These are phyloP conservation scores for Globisporangium ultimum DNA, from an alignment of 352 stramenopile genomes.

Conservation along the genomic window DNA sequence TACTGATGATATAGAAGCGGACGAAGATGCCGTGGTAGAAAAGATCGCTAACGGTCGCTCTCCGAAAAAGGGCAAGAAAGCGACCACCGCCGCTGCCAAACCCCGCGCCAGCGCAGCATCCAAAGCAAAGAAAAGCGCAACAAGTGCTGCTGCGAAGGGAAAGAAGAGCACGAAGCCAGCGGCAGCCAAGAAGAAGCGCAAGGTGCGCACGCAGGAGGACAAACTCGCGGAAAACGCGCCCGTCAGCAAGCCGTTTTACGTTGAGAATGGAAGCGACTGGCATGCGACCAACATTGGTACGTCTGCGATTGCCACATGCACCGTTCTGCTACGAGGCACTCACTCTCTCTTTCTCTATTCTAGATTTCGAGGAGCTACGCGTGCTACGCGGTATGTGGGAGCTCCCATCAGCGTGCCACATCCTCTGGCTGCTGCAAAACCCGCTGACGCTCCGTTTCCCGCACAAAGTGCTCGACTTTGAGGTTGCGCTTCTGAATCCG, in stretches of 20 bases:
- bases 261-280: constrained; percentile 68
- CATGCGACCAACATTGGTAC: constrained; percentile 51
- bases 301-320: background rate
- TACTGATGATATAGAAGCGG: no score
- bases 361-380: constrained; percentile 70
- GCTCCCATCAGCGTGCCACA: constrained; percentile 73
- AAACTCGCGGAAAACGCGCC: constrained; percentile 58
- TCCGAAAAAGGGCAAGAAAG: background rate
- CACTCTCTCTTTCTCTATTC: background rate
- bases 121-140: constrained; percentile 5
- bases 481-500: constrained; percentile 72
- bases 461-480: constrained; percentile 80
- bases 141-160: constrained; percentile 1
- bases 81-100: background rate
- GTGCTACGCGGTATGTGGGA: constrained; percentile 67
- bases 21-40: constrained; percentile 9
- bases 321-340: background rate
- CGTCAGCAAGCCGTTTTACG: constrained; percentile 58
- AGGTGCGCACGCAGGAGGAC: constrained; percentile 47
- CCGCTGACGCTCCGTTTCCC: constrained; percentile 76
- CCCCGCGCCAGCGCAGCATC: constrained; percentile 3
- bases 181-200: constrained; percentile 48
- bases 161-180: constrained; percentile 17
- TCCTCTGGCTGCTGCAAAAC: constrained; percentile 81
- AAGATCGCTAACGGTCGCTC: background rate